Base-by-base conservation (phyloP, 164 flowering plant species). In the Hamamelis virginiana region DNA sequence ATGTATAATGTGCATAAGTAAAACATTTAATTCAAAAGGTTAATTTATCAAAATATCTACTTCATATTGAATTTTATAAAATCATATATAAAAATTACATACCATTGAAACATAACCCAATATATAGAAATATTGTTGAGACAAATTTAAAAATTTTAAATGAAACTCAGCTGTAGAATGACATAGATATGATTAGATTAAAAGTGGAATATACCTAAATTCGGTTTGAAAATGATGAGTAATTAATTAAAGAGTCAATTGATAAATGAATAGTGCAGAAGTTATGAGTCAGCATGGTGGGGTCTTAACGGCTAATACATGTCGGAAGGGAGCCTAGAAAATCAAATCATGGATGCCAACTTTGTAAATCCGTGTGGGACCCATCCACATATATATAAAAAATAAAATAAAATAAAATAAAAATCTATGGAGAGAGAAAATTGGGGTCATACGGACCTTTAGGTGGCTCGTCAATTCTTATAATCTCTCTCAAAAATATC, bases 381-480 rank as follows among this genome's bases (percentile, higher is more conserved):
- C 75, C 72, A 55, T 62, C 8, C 5, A 58, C n/a, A 56, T 14
- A 57, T 56, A 48, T 0, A 23, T 33, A 65, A 62, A 14, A 5
- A 15, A 25, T 11, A 22, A 48, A 51, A 52, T 13, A 59, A 26
- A 38, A 59, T 68, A 18, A 1, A n/a, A n/a, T n/a, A n/a, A n/a
- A n/a, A n/a, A n/a, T n/a, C n/a, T 6, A 33, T 26, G 57, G 45
- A 16, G 23, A 46, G 19, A 16, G 43, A 60, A 41, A 48, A 46
- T n/a, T 10, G 13, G 27, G 15, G 33, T 27, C 9, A 8, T 62
- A 23, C 26, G 1, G n/a, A 53, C 50, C 55, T 65, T 69, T 77
- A 69, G 80, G 76, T 77, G 76, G 76, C 68, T 77, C 80, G 74
- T 77, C 74, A 73, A 45, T 64, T 77, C 71, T 33, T 53, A 55